phyloP scores from a whole-genome alignment of 495 filamentous ascomycete species.

The Chaetomium cochliodes region DNA sequence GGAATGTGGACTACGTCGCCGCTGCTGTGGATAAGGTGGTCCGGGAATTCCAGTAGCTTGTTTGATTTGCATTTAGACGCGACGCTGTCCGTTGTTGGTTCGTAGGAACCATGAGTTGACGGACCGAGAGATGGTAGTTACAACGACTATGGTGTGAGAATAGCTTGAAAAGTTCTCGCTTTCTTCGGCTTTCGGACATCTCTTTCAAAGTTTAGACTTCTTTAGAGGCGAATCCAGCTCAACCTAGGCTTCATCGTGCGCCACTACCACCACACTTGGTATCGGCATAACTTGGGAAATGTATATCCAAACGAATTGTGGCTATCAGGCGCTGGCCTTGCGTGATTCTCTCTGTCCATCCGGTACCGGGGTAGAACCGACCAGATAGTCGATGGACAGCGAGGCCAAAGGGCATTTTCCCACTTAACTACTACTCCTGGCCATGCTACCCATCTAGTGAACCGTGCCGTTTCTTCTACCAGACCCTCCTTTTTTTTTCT shows the following conservation, averaged over 20 bases:
- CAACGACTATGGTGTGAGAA: background rate
- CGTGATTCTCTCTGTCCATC: background rate
- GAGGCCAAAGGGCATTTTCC: background rate
- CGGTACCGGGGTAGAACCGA: background rate
- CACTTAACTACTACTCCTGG: background rate
- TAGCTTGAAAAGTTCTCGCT: background rate
- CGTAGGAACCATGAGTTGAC: background rate
- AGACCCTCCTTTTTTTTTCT: slow-evolving; percentile 13
- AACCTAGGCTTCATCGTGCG: background rate
- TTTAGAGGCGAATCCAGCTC: background rate
- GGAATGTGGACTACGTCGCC: slow-evolving; percentile 90
- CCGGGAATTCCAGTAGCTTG: slow-evolving; percentile 50
- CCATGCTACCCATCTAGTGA: slow-evolving; percentile 12
- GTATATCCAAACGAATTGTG: background rate
- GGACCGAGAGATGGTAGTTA: background rate
- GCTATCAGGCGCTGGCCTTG: background rate
- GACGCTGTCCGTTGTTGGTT: background rate
- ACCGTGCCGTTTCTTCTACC: background rate
- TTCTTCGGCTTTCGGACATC: background rate
- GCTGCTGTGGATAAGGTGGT: slow-evolving; percentile 85
- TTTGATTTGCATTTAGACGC: background rate
- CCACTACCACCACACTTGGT: background rate
- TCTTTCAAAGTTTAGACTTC: background rate
- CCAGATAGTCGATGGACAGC: background rate
- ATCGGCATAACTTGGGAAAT: background rate